Conservation (phyloP, 1,139 yeast genomes). For the Candida glucosophila region DNA sequence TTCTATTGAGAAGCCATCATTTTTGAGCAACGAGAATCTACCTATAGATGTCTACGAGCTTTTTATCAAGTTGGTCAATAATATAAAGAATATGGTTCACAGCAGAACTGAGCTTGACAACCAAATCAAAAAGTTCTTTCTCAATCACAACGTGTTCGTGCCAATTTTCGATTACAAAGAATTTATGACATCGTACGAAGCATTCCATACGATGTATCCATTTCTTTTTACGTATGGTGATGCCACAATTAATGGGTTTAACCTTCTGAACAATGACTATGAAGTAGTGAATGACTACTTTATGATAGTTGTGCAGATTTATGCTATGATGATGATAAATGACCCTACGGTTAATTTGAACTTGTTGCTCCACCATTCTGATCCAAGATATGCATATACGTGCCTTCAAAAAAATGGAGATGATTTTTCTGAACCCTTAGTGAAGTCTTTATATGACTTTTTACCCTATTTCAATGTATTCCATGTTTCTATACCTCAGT, state of each 20-base stretch:
- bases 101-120: constrained; percentile 42
- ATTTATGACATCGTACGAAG: constrained; percentile 51
- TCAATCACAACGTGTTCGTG: constrained; percentile 47
- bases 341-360: constrained; percentile 39
- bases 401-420: constrained; percentile 4
- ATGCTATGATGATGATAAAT: constrained; percentile 40
- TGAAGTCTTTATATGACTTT: constrained; percentile 35
- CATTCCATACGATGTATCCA: constrained; percentile 49
- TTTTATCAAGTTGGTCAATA: constrained; percentile 37
- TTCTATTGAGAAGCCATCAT: constrained; percentile 10
- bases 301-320: constrained; percentile 36
- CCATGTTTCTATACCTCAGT: constrained; percentile 32
- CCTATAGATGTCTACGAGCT: constrained; percentile 38
- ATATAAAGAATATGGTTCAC: constrained; percentile 36
- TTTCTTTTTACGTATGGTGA: constrained; percentile 43
- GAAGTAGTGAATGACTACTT: constrained; percentile 43
- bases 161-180: constrained; percentile 54
- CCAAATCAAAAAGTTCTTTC: constrained; percentile 44
- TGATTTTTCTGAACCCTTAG: constrained; percentile 11
- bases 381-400: constrained; percentile 24
- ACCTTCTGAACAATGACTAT: constrained; percentile 43
- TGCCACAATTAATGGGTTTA: constrained; percentile 42
- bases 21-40: constrained; percentile 15
- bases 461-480: constrained; percentile 39
- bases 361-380: constrained; percentile 29